Conservation (phyloP, 2,329 filamentous ascomycete species). For the Penicillium hordei region DNA sequence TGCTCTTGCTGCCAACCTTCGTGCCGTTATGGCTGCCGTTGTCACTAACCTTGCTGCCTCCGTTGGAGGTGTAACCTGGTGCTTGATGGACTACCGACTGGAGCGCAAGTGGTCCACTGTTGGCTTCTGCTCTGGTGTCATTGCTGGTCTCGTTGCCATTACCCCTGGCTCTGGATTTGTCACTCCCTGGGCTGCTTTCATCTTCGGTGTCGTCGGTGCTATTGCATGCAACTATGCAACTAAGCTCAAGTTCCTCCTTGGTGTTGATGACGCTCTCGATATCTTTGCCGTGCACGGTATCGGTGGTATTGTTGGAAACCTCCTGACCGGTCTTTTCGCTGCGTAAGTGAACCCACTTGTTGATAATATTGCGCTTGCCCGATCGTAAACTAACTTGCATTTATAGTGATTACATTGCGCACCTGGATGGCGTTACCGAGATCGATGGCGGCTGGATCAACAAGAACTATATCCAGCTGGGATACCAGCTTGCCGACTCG, state of each 20-base stretch:
- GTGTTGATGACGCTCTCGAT: slow-evolving; percentile 81
- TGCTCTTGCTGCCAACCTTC: slow-evolving; percentile 75
- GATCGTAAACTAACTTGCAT: slow-evolving; percentile 11
- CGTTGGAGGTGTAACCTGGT: slow-evolving; percentile 85
- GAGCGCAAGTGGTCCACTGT: slow-evolving; percentile 92
- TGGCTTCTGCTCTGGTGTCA: slow-evolving; percentile 87
- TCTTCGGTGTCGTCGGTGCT: slow-evolving; percentile 75
- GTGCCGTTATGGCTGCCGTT: slow-evolving; percentile 81
- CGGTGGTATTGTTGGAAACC: slow-evolving; percentile 75
- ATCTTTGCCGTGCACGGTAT: slow-evolving; percentile 83
- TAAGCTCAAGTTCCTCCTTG: slow-evolving; percentile 81
- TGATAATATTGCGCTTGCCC: not conserved
- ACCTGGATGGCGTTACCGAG: slow-evolving; percentile 67
- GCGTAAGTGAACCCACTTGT: slow-evolving; percentile 50
- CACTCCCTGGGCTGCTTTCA: slow-evolving; percentile 77
- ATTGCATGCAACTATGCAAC: slow-evolving; percentile 84
- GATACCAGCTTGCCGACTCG: slow-evolving; percentile 80
- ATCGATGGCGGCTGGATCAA: slow-evolving; percentile 82
- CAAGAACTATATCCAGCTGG: slow-evolving; percentile 78
- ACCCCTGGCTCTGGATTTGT: slow-evolving; percentile 86
- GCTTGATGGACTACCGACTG: slow-evolving; percentile 80
- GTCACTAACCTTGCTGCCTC: slow-evolving; percentile 84
- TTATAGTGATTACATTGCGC: slow-evolving; percentile 72
- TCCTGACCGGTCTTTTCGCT: slow-evolving; percentile 79
- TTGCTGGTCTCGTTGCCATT: slow-evolving; percentile 83